phyloP scores from a whole-genome alignment of 2,329 filamentous ascomycete species.

The Botryotinia calthae region DNA sequence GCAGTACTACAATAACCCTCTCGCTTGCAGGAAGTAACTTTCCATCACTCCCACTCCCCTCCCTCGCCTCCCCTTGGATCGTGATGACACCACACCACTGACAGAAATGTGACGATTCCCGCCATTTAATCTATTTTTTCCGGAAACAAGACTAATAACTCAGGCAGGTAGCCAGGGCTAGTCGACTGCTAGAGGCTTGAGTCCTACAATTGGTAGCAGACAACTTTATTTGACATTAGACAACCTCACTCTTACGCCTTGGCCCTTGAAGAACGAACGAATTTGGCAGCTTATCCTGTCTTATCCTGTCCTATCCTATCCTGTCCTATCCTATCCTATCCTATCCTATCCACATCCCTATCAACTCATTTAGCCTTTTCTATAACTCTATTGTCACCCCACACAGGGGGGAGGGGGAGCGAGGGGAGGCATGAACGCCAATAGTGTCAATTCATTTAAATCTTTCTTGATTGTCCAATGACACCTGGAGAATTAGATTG shows the following conservation, averaged over 20 bases:
- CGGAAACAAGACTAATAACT: background rate
- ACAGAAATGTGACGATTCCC: background rate
- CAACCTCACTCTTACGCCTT: background rate
- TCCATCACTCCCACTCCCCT: background rate
- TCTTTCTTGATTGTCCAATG: background rate
- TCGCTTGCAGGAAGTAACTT: slow-evolving; percentile 3
- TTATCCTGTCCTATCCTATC: background rate
- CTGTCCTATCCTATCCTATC: background rate
- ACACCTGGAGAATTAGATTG: background rate
- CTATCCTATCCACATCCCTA: background rate
- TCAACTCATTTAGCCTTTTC: slow-evolving; percentile 1
- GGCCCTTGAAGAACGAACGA: background rate
- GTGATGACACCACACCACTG: background rate
- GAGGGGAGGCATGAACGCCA: slow-evolving; percentile 1
- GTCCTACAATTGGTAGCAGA: background rate
- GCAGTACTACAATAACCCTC: background rate
- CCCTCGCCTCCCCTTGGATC: background rate
- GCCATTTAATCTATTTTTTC: background rate
- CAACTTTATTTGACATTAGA: background rate
- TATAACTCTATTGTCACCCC: background rate
- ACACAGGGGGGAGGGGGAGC: background rate
- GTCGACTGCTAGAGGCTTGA: slow-evolving; percentile 4
- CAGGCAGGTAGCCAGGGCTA: background rate
- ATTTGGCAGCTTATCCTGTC: background rate
- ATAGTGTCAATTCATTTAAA: slow-evolving; percentile 10